Conservation (phyloP, 2,329 filamentous ascomycete species). For the Fusarium tupiense region DNA sequence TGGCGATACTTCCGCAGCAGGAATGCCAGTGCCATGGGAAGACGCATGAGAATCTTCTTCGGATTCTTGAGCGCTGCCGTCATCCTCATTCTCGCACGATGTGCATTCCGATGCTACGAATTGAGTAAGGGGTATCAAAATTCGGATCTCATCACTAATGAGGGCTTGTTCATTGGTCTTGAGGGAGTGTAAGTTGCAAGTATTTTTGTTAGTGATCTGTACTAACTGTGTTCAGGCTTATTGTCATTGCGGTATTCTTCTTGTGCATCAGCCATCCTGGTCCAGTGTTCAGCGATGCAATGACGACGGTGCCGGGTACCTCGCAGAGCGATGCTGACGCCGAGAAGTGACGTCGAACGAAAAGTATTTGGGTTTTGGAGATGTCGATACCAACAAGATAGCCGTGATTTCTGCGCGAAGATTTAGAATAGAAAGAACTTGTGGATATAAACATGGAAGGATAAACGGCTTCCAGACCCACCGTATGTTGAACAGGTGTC, state of each 20-base stretch:
- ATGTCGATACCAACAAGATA: rapidly evolving
- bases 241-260: conserved; percentile 49
- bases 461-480: background rate
- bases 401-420: rapidly evolving
- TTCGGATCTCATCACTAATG: conserved; percentile 62
- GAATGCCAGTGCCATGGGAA: conserved; percentile 24
- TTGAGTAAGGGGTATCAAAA: conserved; percentile 67
- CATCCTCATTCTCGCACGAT: conserved; percentile 68
- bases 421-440: rapidly evolving
- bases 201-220: rapidly evolving
- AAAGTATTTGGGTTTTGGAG: background rate
- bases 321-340: conserved; percentile 17
- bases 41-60: conserved; percentile 57
- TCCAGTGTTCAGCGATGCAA: conserved; percentile 36
- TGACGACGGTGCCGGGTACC: background rate
- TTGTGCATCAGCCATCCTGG: conserved; percentile 54
- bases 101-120: conserved; percentile 72
- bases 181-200: conserved; percentile 57
- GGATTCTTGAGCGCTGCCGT: conserved; percentile 63
- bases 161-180: conserved; percentile 63
- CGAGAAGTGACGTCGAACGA: conserved; percentile 1
- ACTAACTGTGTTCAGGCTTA: conserved; percentile 42
- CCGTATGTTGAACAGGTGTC: background rate
- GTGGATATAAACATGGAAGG: background rate
- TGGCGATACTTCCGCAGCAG: conserved; percentile 48